phyloP scores from a whole-genome alignment of 306 rosid species.

The Echinosophora koreensis region DNA sequence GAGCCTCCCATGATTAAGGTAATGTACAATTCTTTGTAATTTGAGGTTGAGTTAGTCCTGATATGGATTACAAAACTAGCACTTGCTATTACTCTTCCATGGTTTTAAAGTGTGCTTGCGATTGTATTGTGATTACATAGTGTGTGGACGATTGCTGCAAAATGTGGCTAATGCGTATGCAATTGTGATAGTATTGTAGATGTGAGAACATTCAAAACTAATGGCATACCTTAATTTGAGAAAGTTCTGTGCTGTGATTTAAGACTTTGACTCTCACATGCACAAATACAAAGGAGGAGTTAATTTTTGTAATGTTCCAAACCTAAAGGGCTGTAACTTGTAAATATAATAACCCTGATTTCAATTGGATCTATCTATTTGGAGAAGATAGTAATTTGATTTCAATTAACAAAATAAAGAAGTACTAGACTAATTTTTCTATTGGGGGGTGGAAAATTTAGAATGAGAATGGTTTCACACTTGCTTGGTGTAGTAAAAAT shows the following conservation, averaged over 20 bases:
- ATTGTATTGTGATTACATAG: too few species aligned
- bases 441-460: background rate
- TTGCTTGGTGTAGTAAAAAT: background rate
- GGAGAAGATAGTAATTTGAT: background rate
- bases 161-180: background rate
- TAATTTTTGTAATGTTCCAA: conserved; percentile 1
- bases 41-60: background rate
- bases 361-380: conserved; percentile 6
- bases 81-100: background rate
- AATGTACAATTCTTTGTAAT: background rate
- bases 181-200: background rate
- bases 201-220: too few species aligned
- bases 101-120: background rate
- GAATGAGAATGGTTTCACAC: background rate
- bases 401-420: background rate
- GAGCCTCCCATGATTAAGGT: conserved; percentile 73
- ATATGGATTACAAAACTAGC: background rate
- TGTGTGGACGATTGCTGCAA: background rate
- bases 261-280: background rate
- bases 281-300: background rate
- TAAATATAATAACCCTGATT: background rate
- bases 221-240: background rate
- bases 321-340: conserved; percentile 3
- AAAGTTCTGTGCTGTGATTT: conserved; percentile 24
- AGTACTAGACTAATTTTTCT: background rate